A percentile compares a stretch with the other conserved stretches of the same genome.
phyloP scores from a whole-genome alignment of 371 early-diverging fungal species.

The Rhizopus arrhizus region DNA sequence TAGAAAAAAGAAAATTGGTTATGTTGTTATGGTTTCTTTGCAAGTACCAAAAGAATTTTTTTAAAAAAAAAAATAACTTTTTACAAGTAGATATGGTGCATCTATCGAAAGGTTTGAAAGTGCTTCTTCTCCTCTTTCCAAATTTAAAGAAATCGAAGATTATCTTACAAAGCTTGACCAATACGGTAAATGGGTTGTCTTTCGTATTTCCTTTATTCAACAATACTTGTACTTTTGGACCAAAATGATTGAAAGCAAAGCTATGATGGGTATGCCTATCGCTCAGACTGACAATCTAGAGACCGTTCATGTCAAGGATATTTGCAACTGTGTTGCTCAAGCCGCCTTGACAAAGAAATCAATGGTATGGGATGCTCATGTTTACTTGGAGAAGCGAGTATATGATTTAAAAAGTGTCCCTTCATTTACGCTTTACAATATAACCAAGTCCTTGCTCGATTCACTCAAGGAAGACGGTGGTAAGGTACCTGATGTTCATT shows the following conservation, averaged over 20 bases:
- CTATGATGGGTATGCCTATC: constrained; percentile 21
- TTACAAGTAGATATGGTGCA: constrained; percentile 4
- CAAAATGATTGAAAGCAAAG: constrained; percentile 24
- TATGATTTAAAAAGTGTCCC: constrained; percentile 9
- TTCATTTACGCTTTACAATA: constrained; percentile 1
- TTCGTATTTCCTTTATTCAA: constrained; percentile 26
- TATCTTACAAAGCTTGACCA: constrained; percentile 1
- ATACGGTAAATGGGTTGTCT: constrained; percentile 15
- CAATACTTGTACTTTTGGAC: constrained; percentile 31
- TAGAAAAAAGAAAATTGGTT: constrained; percentile 7
- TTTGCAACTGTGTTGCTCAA: constrained; percentile 14
- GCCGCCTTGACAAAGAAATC: constrained; percentile 13
- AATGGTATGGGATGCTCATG: constrained; percentile 1
- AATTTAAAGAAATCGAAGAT: constrained; percentile 8
- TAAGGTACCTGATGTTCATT: neutral
- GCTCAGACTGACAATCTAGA: constrained; percentile 8
- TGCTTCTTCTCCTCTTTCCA: neutral
- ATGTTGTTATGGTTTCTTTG: constrained; percentile 17
- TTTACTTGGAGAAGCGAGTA: constrained; percentile 6
- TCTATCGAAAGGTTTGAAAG: neutral
- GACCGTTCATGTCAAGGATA: constrained; percentile 25
- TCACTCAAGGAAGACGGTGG: constrained; percentile 13
- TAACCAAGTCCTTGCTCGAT: constrained; percentile 6
- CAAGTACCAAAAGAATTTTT: neutral
- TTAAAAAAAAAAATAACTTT: neutral